Percentiles rank a stretch among this genome's conserved stretches.
phyloP scores from a whole-genome alignment of 139 green algal species.

The Auxenochlorella pyrenoidosa region DNA sequence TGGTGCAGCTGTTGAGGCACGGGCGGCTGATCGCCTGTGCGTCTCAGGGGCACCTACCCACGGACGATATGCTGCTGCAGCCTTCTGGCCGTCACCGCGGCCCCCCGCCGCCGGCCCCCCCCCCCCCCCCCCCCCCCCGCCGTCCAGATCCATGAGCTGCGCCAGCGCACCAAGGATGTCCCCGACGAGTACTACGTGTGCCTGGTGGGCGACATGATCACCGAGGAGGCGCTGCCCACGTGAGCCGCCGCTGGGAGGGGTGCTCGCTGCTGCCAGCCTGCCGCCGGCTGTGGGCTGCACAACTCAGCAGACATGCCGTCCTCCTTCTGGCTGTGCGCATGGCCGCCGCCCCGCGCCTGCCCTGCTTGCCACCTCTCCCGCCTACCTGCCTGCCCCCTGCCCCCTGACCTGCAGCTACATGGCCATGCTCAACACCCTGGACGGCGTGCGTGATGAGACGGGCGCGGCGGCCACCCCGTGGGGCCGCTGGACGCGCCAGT shows the following conservation, averaged over 20 bases:
- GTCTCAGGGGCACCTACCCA: no score
- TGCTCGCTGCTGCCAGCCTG: no score
- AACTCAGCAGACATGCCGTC: no score
- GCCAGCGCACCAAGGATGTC: conserved; percentile 79
- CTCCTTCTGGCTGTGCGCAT: no score
- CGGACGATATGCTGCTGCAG: no score
- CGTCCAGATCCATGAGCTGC: conserved; percentile 84
- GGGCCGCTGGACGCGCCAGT: conserved; percentile 85
- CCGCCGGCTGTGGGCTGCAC: no score
- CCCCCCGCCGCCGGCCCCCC: no score
- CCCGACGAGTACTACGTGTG: conserved; percentile 97
- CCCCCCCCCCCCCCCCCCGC: background rate
- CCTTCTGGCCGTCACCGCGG: no score
- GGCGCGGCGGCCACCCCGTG: conserved; percentile 86
- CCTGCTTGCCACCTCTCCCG: background rate
- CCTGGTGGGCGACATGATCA: conserved; percentile 85
- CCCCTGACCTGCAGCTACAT: conserved; percentile 83
- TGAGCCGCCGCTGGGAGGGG: background rate
- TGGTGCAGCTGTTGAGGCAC: no score
- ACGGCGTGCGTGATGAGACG: conserved; percentile 79
- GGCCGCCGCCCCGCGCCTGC: no score
- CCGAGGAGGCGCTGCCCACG: conserved; percentile 98
- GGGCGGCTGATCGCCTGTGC: no score
- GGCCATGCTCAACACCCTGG: conserved; percentile 99
- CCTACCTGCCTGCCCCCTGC: background rate